Evolutionary conservation across 805 yeast species (phyloP).

Genomic region (Candida glaebosa): DNA sequence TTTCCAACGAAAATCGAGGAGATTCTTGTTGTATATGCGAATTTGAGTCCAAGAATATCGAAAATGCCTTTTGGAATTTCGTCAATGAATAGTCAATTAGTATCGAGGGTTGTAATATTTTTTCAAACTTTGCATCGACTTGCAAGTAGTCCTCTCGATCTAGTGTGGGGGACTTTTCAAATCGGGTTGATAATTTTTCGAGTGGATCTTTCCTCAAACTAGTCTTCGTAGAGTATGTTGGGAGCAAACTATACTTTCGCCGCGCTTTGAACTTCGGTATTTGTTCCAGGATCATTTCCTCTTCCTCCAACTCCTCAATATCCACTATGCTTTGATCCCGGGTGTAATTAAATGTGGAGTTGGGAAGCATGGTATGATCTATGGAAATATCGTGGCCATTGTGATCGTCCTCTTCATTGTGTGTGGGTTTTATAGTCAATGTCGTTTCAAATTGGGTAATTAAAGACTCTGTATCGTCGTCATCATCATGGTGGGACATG

Average conservation of each 20-base stretch:
- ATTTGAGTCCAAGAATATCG: slow-evolving; percentile 39
- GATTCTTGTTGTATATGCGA: slow-evolving; percentile 40
- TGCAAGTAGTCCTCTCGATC: slow-evolving; percentile 13
- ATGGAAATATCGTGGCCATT: slow-evolving; percentile 32
- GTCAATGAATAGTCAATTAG: slow-evolving; percentile 31
- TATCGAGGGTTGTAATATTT: slow-evolving; percentile 31
- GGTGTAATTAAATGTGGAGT: slow-evolving; percentile 24
- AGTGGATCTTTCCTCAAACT: slow-evolving; percentile 8
- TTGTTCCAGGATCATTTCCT: slow-evolving; percentile 31
- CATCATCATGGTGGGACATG: slow-evolving; percentile 10
- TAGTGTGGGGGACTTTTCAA: slow-evolving; percentile 11
- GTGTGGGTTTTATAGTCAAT: slow-evolving; percentile 36
- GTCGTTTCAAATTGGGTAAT: slow-evolving; percentile 44
- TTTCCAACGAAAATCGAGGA: slow-evolving; percentile 30
- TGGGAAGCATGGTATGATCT: slow-evolving; percentile 34
- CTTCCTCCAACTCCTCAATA: slow-evolving; percentile 32
- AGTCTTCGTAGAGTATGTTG: slow-evolving; percentile 18
- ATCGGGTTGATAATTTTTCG: slow-evolving; percentile 2
- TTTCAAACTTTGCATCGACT: slow-evolving; percentile 20
- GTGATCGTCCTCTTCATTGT: slow-evolving; percentile 30
- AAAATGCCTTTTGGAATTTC: slow-evolving; percentile 41
- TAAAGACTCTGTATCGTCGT: slow-evolving; percentile 36
- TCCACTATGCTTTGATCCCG: slow-evolving; percentile 31
- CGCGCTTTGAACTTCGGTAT: slow-evolving; percentile 35
- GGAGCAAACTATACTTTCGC: slow-evolving; percentile 26